Base-by-base conservation (phyloP, 169 alveolate species). In the Cryptosporidium xiaoi region DNA sequence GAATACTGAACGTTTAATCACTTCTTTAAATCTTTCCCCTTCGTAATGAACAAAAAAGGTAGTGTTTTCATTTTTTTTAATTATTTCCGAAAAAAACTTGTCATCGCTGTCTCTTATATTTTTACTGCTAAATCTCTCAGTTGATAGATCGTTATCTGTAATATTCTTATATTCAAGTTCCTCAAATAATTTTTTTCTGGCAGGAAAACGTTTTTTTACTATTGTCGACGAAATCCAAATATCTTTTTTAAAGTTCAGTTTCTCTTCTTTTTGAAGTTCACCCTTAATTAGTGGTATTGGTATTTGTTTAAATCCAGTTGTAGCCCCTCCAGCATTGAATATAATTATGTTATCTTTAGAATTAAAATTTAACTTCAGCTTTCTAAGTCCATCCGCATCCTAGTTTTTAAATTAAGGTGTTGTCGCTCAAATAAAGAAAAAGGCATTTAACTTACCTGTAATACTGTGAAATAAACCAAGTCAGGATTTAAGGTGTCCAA, bases 331-430 rank as follows among this genome's bases (percentile, higher is more conserved):
- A 4, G 90, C 83, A 56, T 83, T 83, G 46, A 83, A 83, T 18
- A 83, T 58, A 27, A 83, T 48, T 18, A 83, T 12, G n/a, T 83
- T 83, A 7, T 48, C 20, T 64, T 46, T 67, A 4, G 69, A 34
- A 1, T 36, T 62, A 33, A 83, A 64, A 62, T 53, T 71, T 34
- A 83, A 50, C 33, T 77, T 77, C 10, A 71, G 64, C 18, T 67
- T 83, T 6, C 20, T 83, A 51, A 83, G 64, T 15, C 90, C 90
- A 33, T 83, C 84, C 20, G 90, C 90, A 71, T 83, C 90, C 90
- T 83, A 66, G n/a, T 64, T 62, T 40, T 15, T 8, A 67, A 24
- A 34, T 12, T 40, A 40, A 18, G 1, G 51, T 16, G 16, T 7
- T 13, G 48, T 55, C 29, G 50, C 3, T 6, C 29, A 13, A 29